phyloP scores from a whole-genome alignment of 75 land plant species.

The Sequoia sempervirens region DNA sequence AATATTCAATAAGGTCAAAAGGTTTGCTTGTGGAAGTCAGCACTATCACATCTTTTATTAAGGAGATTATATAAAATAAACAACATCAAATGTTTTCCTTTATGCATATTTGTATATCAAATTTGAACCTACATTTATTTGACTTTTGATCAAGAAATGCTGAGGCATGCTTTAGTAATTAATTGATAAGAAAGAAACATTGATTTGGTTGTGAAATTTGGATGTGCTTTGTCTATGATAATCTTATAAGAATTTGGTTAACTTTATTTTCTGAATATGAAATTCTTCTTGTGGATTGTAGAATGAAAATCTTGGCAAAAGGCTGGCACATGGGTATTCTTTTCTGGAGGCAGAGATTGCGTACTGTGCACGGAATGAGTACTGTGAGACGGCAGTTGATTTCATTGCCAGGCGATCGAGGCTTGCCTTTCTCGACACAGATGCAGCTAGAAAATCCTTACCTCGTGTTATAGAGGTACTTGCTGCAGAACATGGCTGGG shows the following conservation, averaged over 20 bases:
- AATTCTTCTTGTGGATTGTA: constrained; percentile 15
- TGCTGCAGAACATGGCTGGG: constrained; percentile 82
- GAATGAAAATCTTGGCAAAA: constrained; percentile 85
- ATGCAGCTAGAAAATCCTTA: constrained; percentile 79
- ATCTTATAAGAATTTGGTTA: not conserved
- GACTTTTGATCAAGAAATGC: not conserved
- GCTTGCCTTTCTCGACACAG: constrained; percentile 93
- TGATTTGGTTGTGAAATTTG: not conserved
- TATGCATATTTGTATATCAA: not conserved
- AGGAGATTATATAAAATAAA: not conserved
- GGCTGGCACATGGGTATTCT: constrained; percentile 95
- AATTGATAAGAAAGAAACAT: not conserved
- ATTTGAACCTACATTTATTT: not conserved
- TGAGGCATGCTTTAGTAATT: not conserved
- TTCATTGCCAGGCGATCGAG: constrained; percentile 88
- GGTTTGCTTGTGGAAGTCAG: not conserved
- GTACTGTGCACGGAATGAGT: constrained; percentile 92
- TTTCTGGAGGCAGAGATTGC: constrained; percentile 97
- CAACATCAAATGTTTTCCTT: not conserved
- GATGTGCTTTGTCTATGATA: not conserved
- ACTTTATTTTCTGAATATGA: not conserved
- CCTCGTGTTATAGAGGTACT: constrained; percentile 81
- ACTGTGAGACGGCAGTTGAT: constrained; percentile 97
- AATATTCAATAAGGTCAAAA: not conserved
- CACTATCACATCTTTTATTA: not conserved